phyloP scores from a whole-genome alignment of 1,284 basidiomycete genomes.

The Boletellus deceptivus region DNA sequence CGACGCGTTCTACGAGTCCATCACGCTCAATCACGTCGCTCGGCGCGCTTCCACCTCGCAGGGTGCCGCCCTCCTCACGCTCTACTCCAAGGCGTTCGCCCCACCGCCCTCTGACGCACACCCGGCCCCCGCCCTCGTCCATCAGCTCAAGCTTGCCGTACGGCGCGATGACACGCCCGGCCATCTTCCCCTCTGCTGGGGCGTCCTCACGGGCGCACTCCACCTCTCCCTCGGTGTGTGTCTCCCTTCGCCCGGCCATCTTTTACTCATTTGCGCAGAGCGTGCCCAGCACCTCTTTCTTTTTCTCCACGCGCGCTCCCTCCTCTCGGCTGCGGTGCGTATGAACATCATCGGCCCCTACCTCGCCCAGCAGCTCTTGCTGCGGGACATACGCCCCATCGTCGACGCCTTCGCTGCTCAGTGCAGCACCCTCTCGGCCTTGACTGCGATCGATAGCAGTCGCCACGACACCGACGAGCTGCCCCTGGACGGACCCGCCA shows the following conservation, averaged over 20 bases:
- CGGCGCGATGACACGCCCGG: constrained; percentile 68
- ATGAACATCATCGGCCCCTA: constrained; percentile 94
- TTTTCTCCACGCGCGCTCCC: constrained; percentile 87
- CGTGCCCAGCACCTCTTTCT: constrained; percentile 82
- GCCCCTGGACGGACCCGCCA: constrained; percentile 61
- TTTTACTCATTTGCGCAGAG: constrained; percentile 42
- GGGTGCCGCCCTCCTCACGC: constrained; percentile 88
- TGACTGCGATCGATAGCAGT: constrained; percentile 18
- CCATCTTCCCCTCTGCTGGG: constrained; percentile 91
- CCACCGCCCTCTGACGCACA: constrained; percentile 35
- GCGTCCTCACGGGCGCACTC: constrained; percentile 75
- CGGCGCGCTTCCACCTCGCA: constrained; percentile 88
- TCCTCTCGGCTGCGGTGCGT: constrained; percentile 89
- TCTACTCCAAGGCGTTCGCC: constrained; percentile 83
- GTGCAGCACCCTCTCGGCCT: constrained; percentile 48
- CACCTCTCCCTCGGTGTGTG: constrained; percentile 69
- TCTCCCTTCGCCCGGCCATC: neutral
- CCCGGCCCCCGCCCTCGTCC: constrained; percentile 43
- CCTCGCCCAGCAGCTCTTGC: constrained; percentile 82
- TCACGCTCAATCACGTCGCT: constrained; percentile 88
- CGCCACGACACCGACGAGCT: constrained; percentile 38
- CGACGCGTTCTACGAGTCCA: constrained; percentile 80
- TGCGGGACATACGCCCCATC: constrained; percentile 67
- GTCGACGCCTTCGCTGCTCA: constrained; percentile 53
- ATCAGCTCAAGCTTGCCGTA: constrained; percentile 65